Percentiles rank a stretch among this genome's conserved stretches.
Evolutionary conservation across 148 eudicot genomes (phyloP).

Genomic region (Bassia scoparia): DNA sequence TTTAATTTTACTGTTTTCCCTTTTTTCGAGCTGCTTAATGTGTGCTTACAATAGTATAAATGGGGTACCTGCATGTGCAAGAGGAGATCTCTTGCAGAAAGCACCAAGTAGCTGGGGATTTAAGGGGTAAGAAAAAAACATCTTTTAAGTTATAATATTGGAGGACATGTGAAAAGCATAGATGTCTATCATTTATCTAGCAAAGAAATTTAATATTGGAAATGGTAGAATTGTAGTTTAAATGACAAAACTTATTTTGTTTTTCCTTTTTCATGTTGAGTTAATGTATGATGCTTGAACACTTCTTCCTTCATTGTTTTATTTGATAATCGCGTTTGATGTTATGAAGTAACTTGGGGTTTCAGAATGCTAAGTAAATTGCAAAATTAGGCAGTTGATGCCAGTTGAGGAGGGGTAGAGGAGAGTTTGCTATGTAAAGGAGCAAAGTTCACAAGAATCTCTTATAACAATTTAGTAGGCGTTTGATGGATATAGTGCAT

Average conservation of each 20-base stretch:
- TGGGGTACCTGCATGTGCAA: constrained; percentile 87
- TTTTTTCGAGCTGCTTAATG: constrained; percentile 99
- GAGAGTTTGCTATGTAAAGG: no score
- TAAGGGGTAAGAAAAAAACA: constrained; percentile 52
- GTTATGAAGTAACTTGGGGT: no score
- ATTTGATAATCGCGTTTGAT: no score
- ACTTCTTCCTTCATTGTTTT: not conserved
- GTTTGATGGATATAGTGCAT: not conserved
- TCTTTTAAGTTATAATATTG: not conserved
- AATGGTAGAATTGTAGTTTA: not conserved
- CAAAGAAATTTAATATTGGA: no score
- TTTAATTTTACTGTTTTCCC: no score
- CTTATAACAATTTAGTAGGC: no score
- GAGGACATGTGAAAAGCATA: not conserved
- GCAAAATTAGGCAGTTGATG: no score
- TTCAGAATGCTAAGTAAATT: no score
- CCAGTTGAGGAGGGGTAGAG: no score
- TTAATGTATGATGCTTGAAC: not conserved
- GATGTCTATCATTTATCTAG: no score
- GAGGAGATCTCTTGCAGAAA: constrained; percentile 58
- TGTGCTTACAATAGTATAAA: constrained; percentile 90
- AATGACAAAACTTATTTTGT: not conserved
- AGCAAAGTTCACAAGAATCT: no score
- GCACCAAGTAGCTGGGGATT: constrained; percentile 85
- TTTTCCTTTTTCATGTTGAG: not conserved